These are phyloP conservation scores for Calendula officinalis DNA, from an alignment of 129 eudicot genomes.

Conservation along the genomic window DNA sequence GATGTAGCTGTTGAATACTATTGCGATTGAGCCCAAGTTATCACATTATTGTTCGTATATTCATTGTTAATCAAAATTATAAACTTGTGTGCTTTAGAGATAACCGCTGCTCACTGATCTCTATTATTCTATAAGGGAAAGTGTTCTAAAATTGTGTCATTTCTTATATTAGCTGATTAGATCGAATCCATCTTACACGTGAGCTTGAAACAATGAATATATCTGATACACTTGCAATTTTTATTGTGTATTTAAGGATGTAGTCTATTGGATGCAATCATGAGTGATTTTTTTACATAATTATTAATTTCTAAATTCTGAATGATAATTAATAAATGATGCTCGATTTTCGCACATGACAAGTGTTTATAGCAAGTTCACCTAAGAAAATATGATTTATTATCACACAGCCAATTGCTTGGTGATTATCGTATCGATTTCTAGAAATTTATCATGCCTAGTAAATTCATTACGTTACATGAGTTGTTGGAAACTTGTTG, in stretches of 20 bases:
- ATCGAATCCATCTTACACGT: not conserved
- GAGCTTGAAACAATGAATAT: not conserved
- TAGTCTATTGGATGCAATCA: not conserved
- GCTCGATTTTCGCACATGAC: not conserved
- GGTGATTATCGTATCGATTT: not conserved
- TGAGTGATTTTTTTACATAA: not conserved
- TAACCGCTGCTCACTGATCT: not conserved
- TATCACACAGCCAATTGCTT: not conserved
- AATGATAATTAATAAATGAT: not conserved
- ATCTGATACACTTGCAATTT: not conserved
- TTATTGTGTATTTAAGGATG: not conserved
- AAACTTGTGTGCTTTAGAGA: not conserved
- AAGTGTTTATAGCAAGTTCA: no score
- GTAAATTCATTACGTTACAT: not conserved
- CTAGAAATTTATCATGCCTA: not conserved
- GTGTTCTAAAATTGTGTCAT: not conserved
- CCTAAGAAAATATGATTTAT: not conserved
- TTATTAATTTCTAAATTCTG: not conserved
- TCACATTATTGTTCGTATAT: not conserved
- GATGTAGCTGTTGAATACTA: slow-evolving; percentile 1
- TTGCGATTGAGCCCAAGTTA: not conserved
- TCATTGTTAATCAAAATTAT: not conserved
- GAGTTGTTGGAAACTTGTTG: slow-evolving; percentile 11
- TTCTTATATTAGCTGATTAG: not conserved
- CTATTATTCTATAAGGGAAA: not conserved